Evolutionary conservation across 768 basidiomycete genomes (phyloP), one percentile per base, ranked within the genome.

Genomic region (Aureoboletus auriporus): DNA sequence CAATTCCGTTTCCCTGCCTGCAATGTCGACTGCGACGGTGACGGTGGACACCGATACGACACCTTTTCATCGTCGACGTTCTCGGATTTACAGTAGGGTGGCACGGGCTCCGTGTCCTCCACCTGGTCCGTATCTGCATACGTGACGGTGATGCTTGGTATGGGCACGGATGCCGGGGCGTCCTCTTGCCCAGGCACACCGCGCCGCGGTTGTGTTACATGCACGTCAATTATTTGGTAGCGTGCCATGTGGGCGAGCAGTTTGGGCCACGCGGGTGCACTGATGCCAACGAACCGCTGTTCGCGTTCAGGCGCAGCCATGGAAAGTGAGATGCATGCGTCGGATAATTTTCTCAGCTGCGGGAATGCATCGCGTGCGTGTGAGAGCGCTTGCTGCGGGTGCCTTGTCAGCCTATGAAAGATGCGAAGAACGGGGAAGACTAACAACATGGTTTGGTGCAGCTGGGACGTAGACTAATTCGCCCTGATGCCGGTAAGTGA

Each of bases 381-480:
- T 20, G 70, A 67, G 28, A 83, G 57, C 0, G 81, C 82, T 66
- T 75, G 63, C 80, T 81, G 34, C 17, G 20, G 12, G 14, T 4
- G 3, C 31, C 33, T 23, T 14, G 38, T 46, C 29, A 46, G 36
- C 8, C 16, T 14, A 23, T 14, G 8, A 34, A 12, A 14, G 14
- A 17, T 14, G 11, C 13, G 8, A 37, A 10, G 13, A 0, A n/a
- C 17, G 27, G 12, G 35, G 28, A 39, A 39, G 38, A 56, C 71
- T 46, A 34, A 79, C 82, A 55, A 70, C 56, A 47, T 78, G 79
- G 38, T 64, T 59, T 29, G 60, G 44, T 9, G 74, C 69, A 1
- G 72, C 73, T 1, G 69, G 71, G 1, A 83, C 80, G 39, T 78
- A 81, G 13, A 81, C 75, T n/a, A 79, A 64, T 26, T 71, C 56